A percentile compares a stretch with the other conserved stretches of the same genome.
Evolutionary conservation across 805 yeast genomes (phyloP).

Genomic region (Hanseniaspora opuntiae): DNA sequence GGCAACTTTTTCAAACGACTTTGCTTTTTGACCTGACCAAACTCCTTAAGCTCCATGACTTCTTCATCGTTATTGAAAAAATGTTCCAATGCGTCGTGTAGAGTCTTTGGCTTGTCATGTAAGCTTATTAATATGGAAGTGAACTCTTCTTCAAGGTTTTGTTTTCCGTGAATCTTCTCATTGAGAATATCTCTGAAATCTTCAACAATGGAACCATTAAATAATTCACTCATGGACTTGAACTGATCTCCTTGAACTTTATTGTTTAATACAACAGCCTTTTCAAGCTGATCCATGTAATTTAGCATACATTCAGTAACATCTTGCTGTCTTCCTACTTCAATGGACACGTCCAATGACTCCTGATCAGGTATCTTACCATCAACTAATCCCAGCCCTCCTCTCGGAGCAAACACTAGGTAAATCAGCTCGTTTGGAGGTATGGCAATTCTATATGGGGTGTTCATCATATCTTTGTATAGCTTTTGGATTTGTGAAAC

Average conservation of each 20-base stretch:
- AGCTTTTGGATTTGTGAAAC: slow-evolving; percentile 56
- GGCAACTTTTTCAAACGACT: slow-evolving; percentile 64
- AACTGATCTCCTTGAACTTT: background rate
- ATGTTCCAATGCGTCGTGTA: slow-evolving; percentile 81
- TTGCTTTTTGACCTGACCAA: slow-evolving; percentile 61
- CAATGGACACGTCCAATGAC: slow-evolving; percentile 61
- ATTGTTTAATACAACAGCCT: slow-evolving; percentile 50
- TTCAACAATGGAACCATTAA: slow-evolving; percentile 78
- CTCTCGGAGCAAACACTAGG: slow-evolving; percentile 58
- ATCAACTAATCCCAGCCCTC: slow-evolving; percentile 5
- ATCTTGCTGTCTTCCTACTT: slow-evolving; percentile 87
- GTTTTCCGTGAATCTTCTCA: slow-evolving; percentile 15
- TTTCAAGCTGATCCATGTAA: slow-evolving; percentile 80
- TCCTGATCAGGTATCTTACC: slow-evolving; percentile 24
- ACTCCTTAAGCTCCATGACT: slow-evolving; percentile 47
- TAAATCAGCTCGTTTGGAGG: slow-evolving; percentile 80
- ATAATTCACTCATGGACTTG: slow-evolving; percentile 38
- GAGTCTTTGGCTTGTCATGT: slow-evolving; percentile 73
- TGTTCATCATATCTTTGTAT: slow-evolving; percentile 55
- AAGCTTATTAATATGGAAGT: slow-evolving; percentile 72
- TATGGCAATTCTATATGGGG: slow-evolving; percentile 49
- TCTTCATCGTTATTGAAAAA: slow-evolving; percentile 59
- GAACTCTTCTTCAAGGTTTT: slow-evolving; percentile 55
- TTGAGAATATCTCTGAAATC: slow-evolving; percentile 43
- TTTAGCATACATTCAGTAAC: slow-evolving; percentile 95